Conservation (phyloP, 305 asterid species). For the Withania somnifera region DNA sequence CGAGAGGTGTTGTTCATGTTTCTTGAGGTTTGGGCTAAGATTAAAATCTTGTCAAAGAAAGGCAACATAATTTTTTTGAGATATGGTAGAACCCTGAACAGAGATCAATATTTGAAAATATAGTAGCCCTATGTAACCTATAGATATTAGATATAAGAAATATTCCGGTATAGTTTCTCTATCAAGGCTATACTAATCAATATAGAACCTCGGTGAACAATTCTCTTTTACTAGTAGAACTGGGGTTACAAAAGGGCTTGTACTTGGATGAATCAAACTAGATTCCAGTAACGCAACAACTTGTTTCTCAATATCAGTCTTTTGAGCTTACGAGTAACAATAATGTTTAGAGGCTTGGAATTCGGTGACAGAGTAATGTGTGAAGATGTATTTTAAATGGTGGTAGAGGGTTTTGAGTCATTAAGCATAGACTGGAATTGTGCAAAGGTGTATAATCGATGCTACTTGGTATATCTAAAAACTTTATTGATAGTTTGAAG, state of each 20-base stretch:
- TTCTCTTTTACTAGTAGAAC: not conserved
- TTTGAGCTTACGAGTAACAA: not conserved
- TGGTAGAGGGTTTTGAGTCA: not conserved
- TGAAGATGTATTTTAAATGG: not conserved
- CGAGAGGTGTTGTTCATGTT: not conserved
- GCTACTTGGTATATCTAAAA: not conserved
- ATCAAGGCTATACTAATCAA: not conserved
- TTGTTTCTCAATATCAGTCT: not conserved
- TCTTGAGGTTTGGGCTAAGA: not conserved
- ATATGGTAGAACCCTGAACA: not conserved
- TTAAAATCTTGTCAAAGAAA: not conserved
- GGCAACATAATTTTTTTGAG: not conserved
- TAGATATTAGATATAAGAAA: no score
- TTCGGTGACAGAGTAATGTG: not conserved
- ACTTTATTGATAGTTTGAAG: not conserved
- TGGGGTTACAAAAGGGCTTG: not conserved
- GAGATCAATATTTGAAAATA: not conserved
- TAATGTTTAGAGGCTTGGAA: not conserved
- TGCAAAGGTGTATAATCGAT: not conserved
- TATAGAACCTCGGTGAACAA: not conserved
- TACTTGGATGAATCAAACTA: not conserved
- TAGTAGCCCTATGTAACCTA: not conserved
- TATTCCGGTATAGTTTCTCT: not conserved
- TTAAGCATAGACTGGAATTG: not conserved
- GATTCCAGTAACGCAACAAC: not conserved